Base-by-base conservation (phyloP, 2,329 filamentous ascomycete species). In the Lachnellula occidentalis region DNA sequence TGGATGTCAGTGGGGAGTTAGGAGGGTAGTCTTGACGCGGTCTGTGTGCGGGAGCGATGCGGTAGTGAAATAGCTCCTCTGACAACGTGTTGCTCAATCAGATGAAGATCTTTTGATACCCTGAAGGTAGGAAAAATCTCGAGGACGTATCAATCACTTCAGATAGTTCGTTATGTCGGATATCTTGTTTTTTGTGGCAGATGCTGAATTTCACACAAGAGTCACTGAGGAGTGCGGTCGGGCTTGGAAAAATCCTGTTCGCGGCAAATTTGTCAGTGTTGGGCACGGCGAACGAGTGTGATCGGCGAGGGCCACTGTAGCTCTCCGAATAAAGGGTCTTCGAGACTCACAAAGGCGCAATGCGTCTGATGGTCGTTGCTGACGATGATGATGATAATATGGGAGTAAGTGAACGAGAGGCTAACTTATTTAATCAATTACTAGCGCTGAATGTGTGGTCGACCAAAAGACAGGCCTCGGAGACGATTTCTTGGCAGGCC, bases 381-480 rank as follows among this genome's bases (percentile, higher is more conserved):
- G 45, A 45, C 39, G 53, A 51, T 48, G 51, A 50, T 51, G 49
- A 36, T 57, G 37, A 46, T 34, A 48, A 50, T 34, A 45, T 45
- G 45, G 51, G 42, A 56, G 39, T 51, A 53, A 21, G 49, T 45
- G 45, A 48, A 39, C 53, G 53, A 51, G 55, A 59, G 55, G 53
- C 62, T 64, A 64, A 64, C 60, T 60, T 42, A 14, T 24, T 45
- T 43, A 53, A 54, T 59, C 45, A 45, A 45, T 50, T 50, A 57
- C 54, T 64, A 63, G 60, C 58, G 58, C 45, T 51, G 43, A 50
- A 51, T 53, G 52, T 50, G 50, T 37, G 37, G 49, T 39, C 31
- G 54, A 34, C 50, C 37, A 46, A 48, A 52, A 34, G 19, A 41
- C 50, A 51, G 53, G 50, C 50, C 56, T 54, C 45, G 56, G 56